Base-by-base conservation (phyloP, 495 filamentous ascomycete species). In the Hypoxylon crocopeplum region DNA sequence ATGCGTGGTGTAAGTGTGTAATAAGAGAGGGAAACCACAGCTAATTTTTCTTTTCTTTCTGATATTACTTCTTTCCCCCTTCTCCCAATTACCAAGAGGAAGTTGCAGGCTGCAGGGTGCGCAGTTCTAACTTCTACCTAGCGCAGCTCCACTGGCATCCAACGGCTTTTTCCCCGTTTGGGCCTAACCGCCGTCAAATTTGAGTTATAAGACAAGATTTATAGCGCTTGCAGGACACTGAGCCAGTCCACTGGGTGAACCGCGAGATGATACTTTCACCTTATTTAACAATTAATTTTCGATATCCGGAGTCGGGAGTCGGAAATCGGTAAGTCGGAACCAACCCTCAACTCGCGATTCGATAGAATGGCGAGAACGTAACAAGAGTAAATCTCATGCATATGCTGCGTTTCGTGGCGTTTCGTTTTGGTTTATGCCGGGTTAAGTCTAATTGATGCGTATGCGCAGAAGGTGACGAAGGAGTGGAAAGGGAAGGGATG, bases 141-240 rank as follows among this genome's bases (percentile, higher is more conserved):
- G 49, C 42, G 44, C 24, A 47, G 46, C 42, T 58, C 60, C 53
- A 64, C 60, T 36, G 10, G 5, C 44, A 41, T 54, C 17, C 45
- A 45, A 54, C 54, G 48, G 42, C 11, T 49, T 17, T n/a, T 53
- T 55, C 49, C 55, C 55, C 17, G 54, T 59, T 64, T 59, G 27
- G 55, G 61, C 33, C 61, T 59, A 59, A 59, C 55, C 37, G 49
- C 49, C 38, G 45, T 50, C 46, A 25, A 49, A 53, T 36, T 53
- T 54, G 57, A 37, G 20, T 41, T 60, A 63, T 57, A 59, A 50
- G 48, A 64, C 36, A 50, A 13, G 24, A 49, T 30, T 55, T 50
- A 56, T 64, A 63, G 49, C 13, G 20, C 37, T 54, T 20, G 30
- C 16, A 56, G 37, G 30, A 19, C 21, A 15, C 42, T 27, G 53